Conservation (phyloP, 306 rosid genomes). For the Pyrus betulifolia region DNA sequence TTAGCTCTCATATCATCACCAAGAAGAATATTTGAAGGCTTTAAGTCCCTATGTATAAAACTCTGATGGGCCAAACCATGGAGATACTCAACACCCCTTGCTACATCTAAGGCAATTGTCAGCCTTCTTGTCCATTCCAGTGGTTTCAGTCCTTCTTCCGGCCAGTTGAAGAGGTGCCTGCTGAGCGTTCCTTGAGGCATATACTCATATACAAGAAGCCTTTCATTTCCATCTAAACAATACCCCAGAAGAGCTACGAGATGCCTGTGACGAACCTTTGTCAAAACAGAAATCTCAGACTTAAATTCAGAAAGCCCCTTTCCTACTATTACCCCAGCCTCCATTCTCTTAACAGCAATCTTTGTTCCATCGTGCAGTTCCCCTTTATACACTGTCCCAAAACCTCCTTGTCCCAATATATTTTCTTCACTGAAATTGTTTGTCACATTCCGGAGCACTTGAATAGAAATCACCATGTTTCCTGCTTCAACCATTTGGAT, state of each 20-base stretch:
- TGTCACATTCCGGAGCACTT: conserved; percentile 68
- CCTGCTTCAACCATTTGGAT: conserved; percentile 91
- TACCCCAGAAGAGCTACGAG: conserved; percentile 87
- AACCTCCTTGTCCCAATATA: conserved; percentile 78
- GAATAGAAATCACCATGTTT: conserved; percentile 89
- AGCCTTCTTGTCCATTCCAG: conserved; percentile 71
- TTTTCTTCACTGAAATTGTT: conserved; percentile 65
- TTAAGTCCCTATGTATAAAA: conserved; percentile 82
- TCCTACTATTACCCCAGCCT: conserved; percentile 62
- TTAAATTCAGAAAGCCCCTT: conserved; percentile 70
- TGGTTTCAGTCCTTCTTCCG: conserved; percentile 72
- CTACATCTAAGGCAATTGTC: conserved; percentile 77
- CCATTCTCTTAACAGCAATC: conserved; percentile 90
- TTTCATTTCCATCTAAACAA: conserved; percentile 88
- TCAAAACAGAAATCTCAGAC: conserved; percentile 84
- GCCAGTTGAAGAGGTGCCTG: conserved; percentile 71
- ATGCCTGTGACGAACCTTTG: conserved; percentile 88
- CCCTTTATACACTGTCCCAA: conserved; percentile 79
- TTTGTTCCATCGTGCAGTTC: conserved; percentile 83
- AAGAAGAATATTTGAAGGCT: conserved; percentile 92
- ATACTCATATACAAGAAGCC: conserved; percentile 79
- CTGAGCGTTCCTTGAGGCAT: conserved; percentile 97
- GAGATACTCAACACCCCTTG: conserved; percentile 88
- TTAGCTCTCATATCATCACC: conserved; percentile 97
- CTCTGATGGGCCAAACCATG: conserved; percentile 94